A percentile compares a stretch with the other conserved stretches of the same genome.
These are phyloP conservation scores for Trichosporon sp. DNA, from an alignment of 1,284 basidiomycete genomes.

Conservation along the genomic window DNA sequence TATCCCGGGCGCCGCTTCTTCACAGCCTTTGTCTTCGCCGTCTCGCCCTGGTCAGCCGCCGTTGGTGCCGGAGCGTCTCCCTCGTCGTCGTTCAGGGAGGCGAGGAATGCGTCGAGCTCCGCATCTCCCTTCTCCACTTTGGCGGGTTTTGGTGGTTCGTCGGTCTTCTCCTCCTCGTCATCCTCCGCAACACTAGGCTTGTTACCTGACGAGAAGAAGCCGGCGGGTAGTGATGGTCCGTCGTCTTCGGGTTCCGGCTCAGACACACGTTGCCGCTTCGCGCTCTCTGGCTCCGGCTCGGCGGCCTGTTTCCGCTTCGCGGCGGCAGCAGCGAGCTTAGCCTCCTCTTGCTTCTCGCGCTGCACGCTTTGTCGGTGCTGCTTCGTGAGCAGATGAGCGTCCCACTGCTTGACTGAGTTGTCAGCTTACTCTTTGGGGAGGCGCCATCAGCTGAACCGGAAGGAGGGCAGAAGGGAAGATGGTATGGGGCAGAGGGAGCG, in stretches of 20 bases:
- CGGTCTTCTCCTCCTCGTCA: constrained; percentile 5
- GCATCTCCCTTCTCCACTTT: constrained; percentile 29
- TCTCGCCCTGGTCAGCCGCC: constrained; percentile 3
- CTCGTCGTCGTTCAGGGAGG: constrained; percentile 38
- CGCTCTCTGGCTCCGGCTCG: constrained; percentile 16
- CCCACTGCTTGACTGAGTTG: constrained; percentile 47
- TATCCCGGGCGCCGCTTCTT: constrained; percentile 23
- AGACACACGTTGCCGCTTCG: constrained; percentile 2
- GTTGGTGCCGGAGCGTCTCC: constrained; percentile 8
- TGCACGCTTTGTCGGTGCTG: constrained; percentile 45
- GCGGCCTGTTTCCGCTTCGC: constrained; percentile 26
- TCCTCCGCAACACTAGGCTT: constrained; percentile 8
- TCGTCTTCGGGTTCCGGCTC: constrained; percentile 10
- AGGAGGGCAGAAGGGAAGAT: background rate
- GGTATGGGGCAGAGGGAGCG: background rate
- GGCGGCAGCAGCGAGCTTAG: constrained; percentile 22
- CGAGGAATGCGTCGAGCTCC: constrained; percentile 48
- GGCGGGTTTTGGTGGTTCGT: constrained; percentile 4
- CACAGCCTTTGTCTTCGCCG: constrained; percentile 7
- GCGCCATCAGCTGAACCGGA: no score
- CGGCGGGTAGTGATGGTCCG: constrained; percentile 26
- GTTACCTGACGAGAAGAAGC: constrained; percentile 41
- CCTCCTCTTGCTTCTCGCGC: constrained; percentile 38
- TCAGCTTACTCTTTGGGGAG: background rate
- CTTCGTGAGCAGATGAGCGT: constrained; percentile 49